These are phyloP conservation scores for Gillenia trifoliata DNA, from an alignment of 306 rosid genomes.

Conservation along the genomic window DNA sequence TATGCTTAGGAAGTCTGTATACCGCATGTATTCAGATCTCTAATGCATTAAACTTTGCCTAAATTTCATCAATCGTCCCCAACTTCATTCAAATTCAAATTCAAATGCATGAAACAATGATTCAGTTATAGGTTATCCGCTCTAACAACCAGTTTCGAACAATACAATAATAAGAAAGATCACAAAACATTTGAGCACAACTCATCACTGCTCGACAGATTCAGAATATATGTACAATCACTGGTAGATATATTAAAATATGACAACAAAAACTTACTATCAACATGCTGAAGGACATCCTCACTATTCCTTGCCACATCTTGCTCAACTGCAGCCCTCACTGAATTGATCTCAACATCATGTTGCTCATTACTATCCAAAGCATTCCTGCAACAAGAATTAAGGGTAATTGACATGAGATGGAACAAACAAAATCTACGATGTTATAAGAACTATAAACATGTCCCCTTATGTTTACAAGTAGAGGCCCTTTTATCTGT, in stretches of 20 bases:
- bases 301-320: constrained; percentile 57
- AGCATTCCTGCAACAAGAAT: constrained; percentile 48
- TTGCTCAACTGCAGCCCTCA: constrained; percentile 54
- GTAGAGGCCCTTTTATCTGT: neutral
- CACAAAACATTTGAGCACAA: neutral
- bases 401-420: neutral
- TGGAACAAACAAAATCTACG: neutral
- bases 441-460: neutral
- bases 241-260: neutral
- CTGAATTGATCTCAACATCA: constrained; percentile 57
- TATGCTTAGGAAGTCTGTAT: neutral
- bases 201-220: neutral
- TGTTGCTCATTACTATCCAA: constrained; percentile 58
- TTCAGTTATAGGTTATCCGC: neutral
- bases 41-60: neutral
- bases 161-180: no score
- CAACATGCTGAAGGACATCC: constrained; percentile 49
- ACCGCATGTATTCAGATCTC: neutral
- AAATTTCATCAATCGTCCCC: neutral
- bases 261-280: constrained; percentile 39
- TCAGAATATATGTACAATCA: neutral
- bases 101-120: neutral
- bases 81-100: neutral
- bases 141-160: neutral
- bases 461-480: neutral